A percentile compares a stretch with the other conserved stretches of the same genome.
phyloP scores from a whole-genome alignment of 768 basidiomycete genomes.

The Lyophyllum decastes region DNA sequence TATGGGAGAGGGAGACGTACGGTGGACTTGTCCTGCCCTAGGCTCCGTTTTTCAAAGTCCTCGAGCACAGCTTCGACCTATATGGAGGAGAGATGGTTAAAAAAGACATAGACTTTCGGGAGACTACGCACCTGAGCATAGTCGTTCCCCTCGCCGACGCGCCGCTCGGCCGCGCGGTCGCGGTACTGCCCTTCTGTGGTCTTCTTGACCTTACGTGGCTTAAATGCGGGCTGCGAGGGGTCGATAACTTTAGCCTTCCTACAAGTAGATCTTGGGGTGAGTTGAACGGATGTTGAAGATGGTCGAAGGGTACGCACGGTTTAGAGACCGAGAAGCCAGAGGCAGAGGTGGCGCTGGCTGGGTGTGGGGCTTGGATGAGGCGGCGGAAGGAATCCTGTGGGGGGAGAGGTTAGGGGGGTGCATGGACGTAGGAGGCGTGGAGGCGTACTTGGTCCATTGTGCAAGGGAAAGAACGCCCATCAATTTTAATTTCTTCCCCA shows the following conservation, averaged over 20 bases:
- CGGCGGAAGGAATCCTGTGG: slow-evolving; percentile 61
- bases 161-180: slow-evolving; percentile 75
- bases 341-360: slow-evolving; percentile 20
- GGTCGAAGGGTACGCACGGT: slow-evolving; percentile 24
- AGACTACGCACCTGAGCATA: slow-evolving; percentile 61
- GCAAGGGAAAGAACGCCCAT: background rate
- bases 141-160: slow-evolving; percentile 67
- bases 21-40: slow-evolving; percentile 56
- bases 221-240: slow-evolving; percentile 67
- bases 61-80: slow-evolving; percentile 82
- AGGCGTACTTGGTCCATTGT: slow-evolving; percentile 37
- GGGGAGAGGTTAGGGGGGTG: background rate
- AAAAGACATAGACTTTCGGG: slow-evolving; percentile 5
- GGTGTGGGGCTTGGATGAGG: slow-evolving; percentile 41
- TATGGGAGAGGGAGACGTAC: slow-evolving; percentile 39
- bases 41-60: slow-evolving; percentile 72
- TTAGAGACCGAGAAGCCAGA: slow-evolving; percentile 27
- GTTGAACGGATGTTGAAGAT: background rate
- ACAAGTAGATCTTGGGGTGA: slow-evolving; percentile 5
- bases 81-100: slow-evolving; percentile 2
- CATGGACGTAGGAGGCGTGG: background rate
- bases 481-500: background rate
- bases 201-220: slow-evolving; percentile 80
- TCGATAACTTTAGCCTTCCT: slow-evolving; percentile 47
- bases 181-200: slow-evolving; percentile 55